Conservation (phyloP, 306 rosid genomes). For the Dalbergia cultrata region DNA sequence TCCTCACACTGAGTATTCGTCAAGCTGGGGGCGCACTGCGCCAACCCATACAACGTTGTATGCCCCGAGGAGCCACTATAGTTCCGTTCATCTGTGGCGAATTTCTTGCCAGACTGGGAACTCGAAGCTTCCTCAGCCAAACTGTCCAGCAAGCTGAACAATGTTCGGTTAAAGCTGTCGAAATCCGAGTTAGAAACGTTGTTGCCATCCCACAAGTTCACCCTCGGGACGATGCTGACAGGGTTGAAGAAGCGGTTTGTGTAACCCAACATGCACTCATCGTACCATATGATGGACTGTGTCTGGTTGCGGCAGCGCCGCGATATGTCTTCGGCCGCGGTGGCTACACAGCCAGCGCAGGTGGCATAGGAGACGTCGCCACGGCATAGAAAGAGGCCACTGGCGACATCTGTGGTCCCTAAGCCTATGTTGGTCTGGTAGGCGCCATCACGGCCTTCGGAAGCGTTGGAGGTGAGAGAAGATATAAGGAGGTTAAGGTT, state of each 20-base stretch:
- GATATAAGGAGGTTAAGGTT: slow-evolving; percentile 53
- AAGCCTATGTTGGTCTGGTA: slow-evolving; percentile 20
- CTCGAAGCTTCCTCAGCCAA: slow-evolving; percentile 23
- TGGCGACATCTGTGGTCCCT: not conserved
- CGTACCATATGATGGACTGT: slow-evolving; percentile 50
- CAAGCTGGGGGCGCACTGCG: slow-evolving; percentile 35
- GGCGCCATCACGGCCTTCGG: slow-evolving; percentile 1
- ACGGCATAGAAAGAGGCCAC: slow-evolving; percentile 55
- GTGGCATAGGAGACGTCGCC: slow-evolving; percentile 41
- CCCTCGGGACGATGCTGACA: not conserved
- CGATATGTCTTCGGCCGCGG: slow-evolving; percentile 14
- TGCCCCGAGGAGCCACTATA: not conserved
- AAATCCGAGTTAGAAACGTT: not conserved
- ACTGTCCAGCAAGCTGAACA: slow-evolving; percentile 16
- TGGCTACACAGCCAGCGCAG: slow-evolving; percentile 45
- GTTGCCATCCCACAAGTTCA: not conserved
- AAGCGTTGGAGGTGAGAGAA: slow-evolving; percentile 46
- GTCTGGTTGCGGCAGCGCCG: slow-evolving; percentile 41
- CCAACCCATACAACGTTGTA: slow-evolving; percentile 42
- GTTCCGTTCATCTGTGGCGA: slow-evolving; percentile 20
- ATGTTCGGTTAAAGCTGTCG: slow-evolving; percentile 29
- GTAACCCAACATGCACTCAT: slow-evolving; percentile 50
- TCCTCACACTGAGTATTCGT: not conserved
- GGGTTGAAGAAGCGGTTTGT: slow-evolving; percentile 30
- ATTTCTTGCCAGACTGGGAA: slow-evolving; percentile 26